Conservation (phyloP, 495 filamentous ascomycete species). For the Darksidea phi region DNA sequence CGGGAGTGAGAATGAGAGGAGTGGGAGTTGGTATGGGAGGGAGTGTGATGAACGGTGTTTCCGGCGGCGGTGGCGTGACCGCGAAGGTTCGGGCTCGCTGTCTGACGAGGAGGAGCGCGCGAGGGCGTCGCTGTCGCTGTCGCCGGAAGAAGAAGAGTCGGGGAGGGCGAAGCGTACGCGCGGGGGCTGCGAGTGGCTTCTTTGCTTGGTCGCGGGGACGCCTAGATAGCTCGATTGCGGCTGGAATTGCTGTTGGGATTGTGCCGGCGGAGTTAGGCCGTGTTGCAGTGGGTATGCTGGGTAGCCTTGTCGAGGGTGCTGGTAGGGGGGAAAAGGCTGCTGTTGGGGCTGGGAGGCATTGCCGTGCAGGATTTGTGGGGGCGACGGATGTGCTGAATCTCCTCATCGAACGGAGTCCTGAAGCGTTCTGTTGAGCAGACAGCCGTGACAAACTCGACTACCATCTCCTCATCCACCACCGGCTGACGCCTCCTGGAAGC, state of each 20-base stretch:
- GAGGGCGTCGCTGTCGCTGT: no score
- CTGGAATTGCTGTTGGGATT: slow-evolving; percentile 1
- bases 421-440: no score
- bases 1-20: slow-evolving; percentile 2
- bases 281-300: slow-evolving; percentile 1
- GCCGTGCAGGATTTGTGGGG: no score
- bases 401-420: no score
- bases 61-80: neutral
- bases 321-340: no score
- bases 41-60: slow-evolving; percentile 10
- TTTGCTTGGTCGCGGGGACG: slow-evolving; percentile 10
- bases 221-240: slow-evolving; percentile 14
- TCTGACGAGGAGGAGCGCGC: neutral
- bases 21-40: no score
- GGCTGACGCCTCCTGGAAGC: no score
- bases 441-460: no score
- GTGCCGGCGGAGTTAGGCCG: no score
- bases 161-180: slow-evolving; percentile 21
- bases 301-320: neutral
- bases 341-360: slow-evolving; percentile 10
- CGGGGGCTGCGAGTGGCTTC: slow-evolving; percentile 24
- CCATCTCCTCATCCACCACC: no score
- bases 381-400: no score
- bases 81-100: slow-evolving; percentile 1
- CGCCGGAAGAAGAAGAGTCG: no score